These are phyloP conservation scores for Leucoagaricus sp. DNA, from an alignment of 1,284 basidiomycete genomes.

Conservation along the genomic window DNA sequence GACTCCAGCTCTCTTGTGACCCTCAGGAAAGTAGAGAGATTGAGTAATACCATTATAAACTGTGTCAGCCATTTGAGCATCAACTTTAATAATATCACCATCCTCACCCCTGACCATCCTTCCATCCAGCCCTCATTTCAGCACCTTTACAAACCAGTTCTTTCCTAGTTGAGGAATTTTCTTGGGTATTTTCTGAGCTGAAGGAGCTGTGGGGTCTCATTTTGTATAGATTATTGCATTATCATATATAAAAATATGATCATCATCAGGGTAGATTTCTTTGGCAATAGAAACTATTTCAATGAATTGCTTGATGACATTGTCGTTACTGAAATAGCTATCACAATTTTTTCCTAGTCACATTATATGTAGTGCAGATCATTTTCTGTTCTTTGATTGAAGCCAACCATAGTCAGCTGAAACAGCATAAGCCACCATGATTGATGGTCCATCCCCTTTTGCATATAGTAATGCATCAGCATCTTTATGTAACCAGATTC, in stretches of 20 bases:
- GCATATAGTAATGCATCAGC: conserved; percentile 26
- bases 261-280: too few relatives aligned
- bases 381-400: conserved; percentile 21
- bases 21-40: conserved; percentile 33
- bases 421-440: conserved; percentile 30
- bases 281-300: too few relatives aligned
- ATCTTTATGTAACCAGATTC: conserved; percentile 30
- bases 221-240: conserved; percentile 36
- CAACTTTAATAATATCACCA: conserved; percentile 25
- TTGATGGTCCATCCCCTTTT: conserved; percentile 20
- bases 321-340: conserved; percentile 31
- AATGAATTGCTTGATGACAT: conserved; percentile 32
- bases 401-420: too few relatives aligned
- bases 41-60: too few relatives aligned
- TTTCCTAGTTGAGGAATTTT: too few relatives aligned
- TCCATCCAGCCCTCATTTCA: conserved; percentile 16
- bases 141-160: conserved; percentile 23
- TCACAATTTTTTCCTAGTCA: conserved; percentile 28
- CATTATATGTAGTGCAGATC: conserved; percentile 20
- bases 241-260: too few relatives aligned
- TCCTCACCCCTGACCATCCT: conserved; percentile 23
- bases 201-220: conserved; percentile 27
- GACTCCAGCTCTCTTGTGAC: conserved; percentile 24
- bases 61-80: conserved; percentile 33
- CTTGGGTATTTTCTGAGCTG: conserved; percentile 27